A percentile compares a stretch with the other conserved stretches of the same genome.
Conservation (phyloP, 768 basidiomycete species). For the Neoboletus magnificus region DNA sequence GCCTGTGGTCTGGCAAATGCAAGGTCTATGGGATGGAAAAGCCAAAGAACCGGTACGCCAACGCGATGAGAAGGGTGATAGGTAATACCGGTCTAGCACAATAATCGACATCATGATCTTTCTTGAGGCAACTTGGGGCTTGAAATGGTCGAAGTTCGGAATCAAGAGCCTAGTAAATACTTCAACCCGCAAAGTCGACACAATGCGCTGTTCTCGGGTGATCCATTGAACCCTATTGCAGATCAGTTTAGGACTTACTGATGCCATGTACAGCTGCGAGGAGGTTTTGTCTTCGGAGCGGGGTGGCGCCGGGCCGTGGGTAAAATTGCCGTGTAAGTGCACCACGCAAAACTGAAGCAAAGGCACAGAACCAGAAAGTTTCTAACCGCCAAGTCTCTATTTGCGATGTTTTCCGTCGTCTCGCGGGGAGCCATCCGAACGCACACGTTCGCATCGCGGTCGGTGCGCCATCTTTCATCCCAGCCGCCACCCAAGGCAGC, state of each 20-base stretch:
- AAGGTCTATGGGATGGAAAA: background rate
- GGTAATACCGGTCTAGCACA: background rate
- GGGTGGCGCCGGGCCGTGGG: too few species aligned
- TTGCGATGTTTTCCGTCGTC: conserved; percentile 23
- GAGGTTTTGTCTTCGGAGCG: too few species aligned
- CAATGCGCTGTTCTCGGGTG: background rate
- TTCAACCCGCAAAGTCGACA: background rate
- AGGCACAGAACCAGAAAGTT: background rate
- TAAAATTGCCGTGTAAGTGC: background rate
- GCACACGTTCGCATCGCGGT: conserved; percentile 11
- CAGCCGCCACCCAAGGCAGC: conserved; percentile 15
- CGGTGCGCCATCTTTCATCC: conserved; percentile 24
- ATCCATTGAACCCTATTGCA: background rate
- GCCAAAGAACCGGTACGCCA: background rate
- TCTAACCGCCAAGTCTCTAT: background rate
- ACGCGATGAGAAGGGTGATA: background rate
- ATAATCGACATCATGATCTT: background rate
- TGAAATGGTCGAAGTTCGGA: too few species aligned
- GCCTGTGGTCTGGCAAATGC: background rate
- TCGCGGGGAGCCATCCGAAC: conserved; percentile 24
- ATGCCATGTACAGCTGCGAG: background rate
- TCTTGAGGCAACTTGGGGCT: too few species aligned
- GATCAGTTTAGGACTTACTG: background rate
- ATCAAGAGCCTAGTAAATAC: too few species aligned
- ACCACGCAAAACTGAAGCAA: background rate